phyloP scores from a whole-genome alignment of 2,329 filamentous ascomycete genomes.

The Pseudogymnoascus sp. region DNA sequence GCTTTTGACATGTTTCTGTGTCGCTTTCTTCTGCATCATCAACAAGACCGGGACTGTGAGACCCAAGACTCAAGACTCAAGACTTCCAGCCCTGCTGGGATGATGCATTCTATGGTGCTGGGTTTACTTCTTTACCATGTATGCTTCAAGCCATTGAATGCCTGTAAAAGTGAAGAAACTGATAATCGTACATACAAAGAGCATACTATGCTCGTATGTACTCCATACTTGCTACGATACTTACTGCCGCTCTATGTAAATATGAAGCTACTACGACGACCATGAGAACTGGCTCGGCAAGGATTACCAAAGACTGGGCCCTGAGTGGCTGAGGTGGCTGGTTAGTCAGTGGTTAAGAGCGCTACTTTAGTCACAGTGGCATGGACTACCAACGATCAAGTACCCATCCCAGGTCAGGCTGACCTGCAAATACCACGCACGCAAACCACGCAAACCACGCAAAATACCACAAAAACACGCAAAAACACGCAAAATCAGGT shows the following conservation, averaged over 20 bases:
- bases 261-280: not conserved
- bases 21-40: not conserved
- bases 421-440: not conserved
- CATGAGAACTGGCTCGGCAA: not conserved
- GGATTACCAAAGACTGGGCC: not conserved
- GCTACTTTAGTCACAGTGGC: not conserved
- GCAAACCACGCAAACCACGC: not conserved
- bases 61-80: not conserved
- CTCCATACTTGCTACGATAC: not conserved
- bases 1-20: not conserved
- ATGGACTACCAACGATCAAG: not conserved
- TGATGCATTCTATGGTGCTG: not conserved
- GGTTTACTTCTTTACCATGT: not conserved
- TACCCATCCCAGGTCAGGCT: not conserved
- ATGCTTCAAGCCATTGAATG: not conserved
- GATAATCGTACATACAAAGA: not conserved
- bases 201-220: not conserved
- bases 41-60: not conserved
- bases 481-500: not conserved
- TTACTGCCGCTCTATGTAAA: not conserved
- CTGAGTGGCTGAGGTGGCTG: not conserved
- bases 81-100: not conserved
- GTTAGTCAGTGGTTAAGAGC: not conserved
- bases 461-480: not conserved
- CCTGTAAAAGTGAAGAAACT: not conserved